Evolutionary conservation across 2,329 filamentous ascomycete species (phyloP).

Genomic region (Claviceps arundinis): DNA sequence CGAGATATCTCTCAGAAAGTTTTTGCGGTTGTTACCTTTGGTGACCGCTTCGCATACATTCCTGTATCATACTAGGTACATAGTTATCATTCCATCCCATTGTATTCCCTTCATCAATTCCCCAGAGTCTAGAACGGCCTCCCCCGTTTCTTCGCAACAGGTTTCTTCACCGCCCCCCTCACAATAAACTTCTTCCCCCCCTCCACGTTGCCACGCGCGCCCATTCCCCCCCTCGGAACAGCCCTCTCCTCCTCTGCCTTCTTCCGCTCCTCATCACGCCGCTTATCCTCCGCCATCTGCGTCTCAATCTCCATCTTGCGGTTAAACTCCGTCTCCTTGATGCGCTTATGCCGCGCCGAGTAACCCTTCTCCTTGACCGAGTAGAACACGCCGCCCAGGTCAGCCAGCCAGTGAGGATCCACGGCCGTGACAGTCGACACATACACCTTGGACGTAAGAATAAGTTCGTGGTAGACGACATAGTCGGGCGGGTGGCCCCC

Average conservation of each 20-base stretch:
- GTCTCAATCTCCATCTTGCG: conserved; percentile 84
- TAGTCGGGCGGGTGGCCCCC: conserved; percentile 94
- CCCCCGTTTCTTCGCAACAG: conserved; percentile 37
- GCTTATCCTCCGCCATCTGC: conserved; percentile 80
- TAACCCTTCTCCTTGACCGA: conserved; percentile 97
- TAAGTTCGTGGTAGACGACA: conserved; percentile 94
- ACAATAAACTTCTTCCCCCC: conserved; percentile 44
- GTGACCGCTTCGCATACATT: too few relatives aligned
- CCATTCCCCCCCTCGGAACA: conserved; percentile 21
- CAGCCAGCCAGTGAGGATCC: conserved; percentile 93
- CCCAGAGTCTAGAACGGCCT: neutral
- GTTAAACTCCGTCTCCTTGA: conserved; percentile 88
- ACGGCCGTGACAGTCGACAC: conserved; percentile 95
- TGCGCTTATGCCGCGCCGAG: conserved; percentile 68
- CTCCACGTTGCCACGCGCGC: conserved; percentile 9
- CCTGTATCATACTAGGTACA: too few relatives aligned
- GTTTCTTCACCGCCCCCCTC: conserved; percentile 50
- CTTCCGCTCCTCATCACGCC: conserved; percentile 45
- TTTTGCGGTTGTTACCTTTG: too few relatives aligned
- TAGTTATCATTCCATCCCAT: too few relatives aligned
- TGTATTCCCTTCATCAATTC: too few relatives aligned
- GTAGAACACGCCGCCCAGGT: conserved; percentile 94
- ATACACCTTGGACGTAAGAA: conserved; percentile 93
- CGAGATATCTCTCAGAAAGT: too few relatives aligned
- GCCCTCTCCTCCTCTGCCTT: conserved; percentile 34